A percentile compares a stretch with the other conserved stretches of the same genome.
These are phyloP conservation scores for Colletotrichum sp. DNA, from an alignment of 2,329 filamentous ascomycete genomes.

Conservation along the genomic window DNA sequence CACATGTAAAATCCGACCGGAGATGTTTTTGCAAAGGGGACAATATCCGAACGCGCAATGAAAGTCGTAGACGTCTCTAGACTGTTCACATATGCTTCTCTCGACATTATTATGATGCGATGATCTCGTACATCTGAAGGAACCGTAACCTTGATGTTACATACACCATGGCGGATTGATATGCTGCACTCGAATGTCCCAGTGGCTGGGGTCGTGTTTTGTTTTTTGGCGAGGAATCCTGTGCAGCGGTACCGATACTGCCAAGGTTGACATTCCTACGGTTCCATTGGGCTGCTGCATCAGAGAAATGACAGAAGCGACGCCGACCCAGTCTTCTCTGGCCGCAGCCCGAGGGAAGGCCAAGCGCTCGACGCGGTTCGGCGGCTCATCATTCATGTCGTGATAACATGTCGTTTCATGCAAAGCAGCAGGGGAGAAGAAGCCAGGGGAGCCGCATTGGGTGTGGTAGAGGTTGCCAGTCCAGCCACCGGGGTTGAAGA, in stretches of 20 bases:
- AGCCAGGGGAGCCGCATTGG: neutral
- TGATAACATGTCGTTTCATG: neutral
- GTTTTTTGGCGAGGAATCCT: neutral
- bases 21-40: neutral
- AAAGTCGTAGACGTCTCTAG: neutral
- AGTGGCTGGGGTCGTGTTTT: neutral
- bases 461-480: neutral
- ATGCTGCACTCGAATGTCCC: neutral
- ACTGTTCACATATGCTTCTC: neutral
- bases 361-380: neutral
- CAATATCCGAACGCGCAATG: neutral
- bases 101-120: neutral
- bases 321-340: neutral
- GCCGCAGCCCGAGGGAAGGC: neutral
- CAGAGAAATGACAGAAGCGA: neutral
- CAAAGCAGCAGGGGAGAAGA: neutral
- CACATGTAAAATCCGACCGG: neutral
- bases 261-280: neutral
- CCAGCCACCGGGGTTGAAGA: neutral
- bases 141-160: neutral
- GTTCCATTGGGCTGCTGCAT: neutral
- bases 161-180: neutral
- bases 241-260: neutral
- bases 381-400: neutral
- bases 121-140: neutral